These are phyloP conservation scores for Teratosphaeriaceae sp. DNA, from an alignment of 2,329 filamentous ascomycete genomes.

Conservation along the genomic window DNA sequence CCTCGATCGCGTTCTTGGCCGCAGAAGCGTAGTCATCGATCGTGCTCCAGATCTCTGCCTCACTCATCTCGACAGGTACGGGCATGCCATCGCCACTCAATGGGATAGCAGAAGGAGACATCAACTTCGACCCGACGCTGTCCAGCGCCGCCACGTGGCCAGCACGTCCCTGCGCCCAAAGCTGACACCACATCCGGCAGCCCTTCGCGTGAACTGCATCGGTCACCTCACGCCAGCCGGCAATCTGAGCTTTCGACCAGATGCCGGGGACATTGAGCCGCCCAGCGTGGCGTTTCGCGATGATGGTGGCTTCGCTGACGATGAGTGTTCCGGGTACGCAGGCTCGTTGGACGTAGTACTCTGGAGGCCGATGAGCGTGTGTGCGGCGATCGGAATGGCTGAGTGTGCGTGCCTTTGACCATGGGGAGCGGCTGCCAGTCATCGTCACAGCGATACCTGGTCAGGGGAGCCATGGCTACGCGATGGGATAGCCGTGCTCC, in stretches of 20 bases:
- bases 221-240: constrained; percentile 44
- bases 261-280: constrained; percentile 24
- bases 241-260: constrained; percentile 32
- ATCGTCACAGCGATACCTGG: constrained; percentile 40
- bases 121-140: constrained; percentile 16
- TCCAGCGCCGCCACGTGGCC: constrained; percentile 29
- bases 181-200: constrained; percentile 39
- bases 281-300: constrained; percentile 11
- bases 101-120: constrained; percentile 27
- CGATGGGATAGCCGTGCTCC: background rate
- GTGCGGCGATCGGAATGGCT: constrained; percentile 20
- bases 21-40: constrained; percentile 39
- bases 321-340: constrained; percentile 24
- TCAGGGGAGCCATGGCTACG: constrained; percentile 49
- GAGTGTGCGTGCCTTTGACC: constrained; percentile 10
- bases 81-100: constrained; percentile 18
- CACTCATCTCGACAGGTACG: constrained; percentile 28
- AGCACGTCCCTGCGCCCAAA: constrained; percentile 34
- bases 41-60: constrained; percentile 39
- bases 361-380: constrained; percentile 24
- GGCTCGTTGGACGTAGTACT: constrained; percentile 13
- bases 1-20: constrained; percentile 47
- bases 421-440: constrained; percentile 22
- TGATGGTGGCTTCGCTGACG: constrained; percentile 28
- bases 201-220: constrained; percentile 46